Evolutionary conservation across 2,329 filamentous ascomycete genomes (phyloP).

Genomic region (Didymella keratinophila): DNA sequence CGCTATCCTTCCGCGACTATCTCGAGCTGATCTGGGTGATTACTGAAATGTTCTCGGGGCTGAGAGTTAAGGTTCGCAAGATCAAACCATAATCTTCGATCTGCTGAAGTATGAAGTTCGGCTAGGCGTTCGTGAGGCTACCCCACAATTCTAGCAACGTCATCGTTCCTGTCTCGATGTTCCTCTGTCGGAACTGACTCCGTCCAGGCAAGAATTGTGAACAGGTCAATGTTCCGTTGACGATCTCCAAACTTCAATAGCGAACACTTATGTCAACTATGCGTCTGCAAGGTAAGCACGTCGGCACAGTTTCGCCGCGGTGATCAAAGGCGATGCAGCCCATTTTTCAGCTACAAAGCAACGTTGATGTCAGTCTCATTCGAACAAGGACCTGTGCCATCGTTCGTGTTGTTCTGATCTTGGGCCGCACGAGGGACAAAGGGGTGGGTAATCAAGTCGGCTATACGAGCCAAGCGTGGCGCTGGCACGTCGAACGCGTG

Average conservation of each 20-base stretch:
- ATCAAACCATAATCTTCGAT: neutral
- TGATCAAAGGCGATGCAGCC: neutral
- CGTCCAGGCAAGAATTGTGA: neutral
- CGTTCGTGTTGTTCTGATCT: neutral
- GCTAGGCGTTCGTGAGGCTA: constrained; percentile 1
- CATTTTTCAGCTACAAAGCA: neutral
- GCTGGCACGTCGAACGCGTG: neutral
- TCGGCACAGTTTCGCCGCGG: neutral
- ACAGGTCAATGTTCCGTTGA: neutral
- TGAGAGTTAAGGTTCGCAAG: neutral
- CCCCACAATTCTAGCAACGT: constrained; percentile 12
- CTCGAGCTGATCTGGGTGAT: neutral
- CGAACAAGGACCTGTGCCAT: neutral
- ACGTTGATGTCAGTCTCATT: neutral
- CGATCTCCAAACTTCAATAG: no score
- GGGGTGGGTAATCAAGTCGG: neutral
- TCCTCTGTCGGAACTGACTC: constrained; percentile 1
- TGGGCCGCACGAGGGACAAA: neutral
- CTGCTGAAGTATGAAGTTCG: neutral
- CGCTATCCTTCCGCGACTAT: neutral
- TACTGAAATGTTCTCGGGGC: neutral
- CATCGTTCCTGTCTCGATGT: neutral
- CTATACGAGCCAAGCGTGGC: neutral
- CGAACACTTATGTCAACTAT: neutral
- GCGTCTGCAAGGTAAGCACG: neutral